A percentile compares a stretch with the other conserved stretches of the same genome.
Evolutionary conservation across 2,329 filamentous ascomycete genomes (phyloP).

Genomic region (Sphaerulina vaccinii): DNA sequence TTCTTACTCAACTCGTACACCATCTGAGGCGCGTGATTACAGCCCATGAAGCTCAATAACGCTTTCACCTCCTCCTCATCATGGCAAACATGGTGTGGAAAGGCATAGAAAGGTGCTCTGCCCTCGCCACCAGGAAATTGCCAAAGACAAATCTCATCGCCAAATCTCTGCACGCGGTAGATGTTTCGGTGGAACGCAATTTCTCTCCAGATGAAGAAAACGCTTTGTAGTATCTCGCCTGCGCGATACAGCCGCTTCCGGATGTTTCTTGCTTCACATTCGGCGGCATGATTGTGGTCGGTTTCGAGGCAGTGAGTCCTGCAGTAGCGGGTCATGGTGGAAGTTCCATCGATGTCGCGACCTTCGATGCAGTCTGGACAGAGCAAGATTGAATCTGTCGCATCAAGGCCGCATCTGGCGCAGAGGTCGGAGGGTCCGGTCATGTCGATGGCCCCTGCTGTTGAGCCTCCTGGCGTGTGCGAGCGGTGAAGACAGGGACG

Average conservation of each 20-base stretch:
- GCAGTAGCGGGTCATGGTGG: neutral
- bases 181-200: neutral
- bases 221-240: neutral
- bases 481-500: no score
- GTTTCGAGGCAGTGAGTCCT: neutral
- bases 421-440: neutral
- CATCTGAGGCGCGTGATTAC: neutral
- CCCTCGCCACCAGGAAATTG: neutral
- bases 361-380: neutral
- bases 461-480: no score
- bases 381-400: neutral
- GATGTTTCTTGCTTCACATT: slow-evolving; percentile 2
- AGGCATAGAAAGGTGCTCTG: neutral
- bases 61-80: neutral
- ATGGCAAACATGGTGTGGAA: neutral
- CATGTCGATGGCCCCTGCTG: neutral
- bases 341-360: neutral
- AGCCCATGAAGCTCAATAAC: slow-evolving; percentile 1
- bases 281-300: neutral
- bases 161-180: neutral
- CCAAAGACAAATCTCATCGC: neutral
- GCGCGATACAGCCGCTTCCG: neutral
- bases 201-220: neutral
- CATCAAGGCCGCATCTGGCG: neutral
- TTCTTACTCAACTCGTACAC: neutral